These are phyloP conservation scores for Ophiocordyceps australis DNA, from an alignment of 2,329 filamentous ascomycete species.

Conservation along the genomic window DNA sequence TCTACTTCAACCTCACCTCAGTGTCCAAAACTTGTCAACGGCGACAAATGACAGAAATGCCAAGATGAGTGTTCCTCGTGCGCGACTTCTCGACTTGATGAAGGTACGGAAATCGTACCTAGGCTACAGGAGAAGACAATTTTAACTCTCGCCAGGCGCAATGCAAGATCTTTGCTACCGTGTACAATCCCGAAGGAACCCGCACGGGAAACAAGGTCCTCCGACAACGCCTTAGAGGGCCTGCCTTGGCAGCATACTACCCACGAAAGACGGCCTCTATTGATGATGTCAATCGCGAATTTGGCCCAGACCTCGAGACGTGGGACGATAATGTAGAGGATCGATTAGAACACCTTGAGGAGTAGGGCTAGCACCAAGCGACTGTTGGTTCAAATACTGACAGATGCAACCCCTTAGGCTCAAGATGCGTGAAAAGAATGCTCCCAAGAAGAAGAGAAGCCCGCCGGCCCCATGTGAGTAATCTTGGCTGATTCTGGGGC, in stretches of 20 bases:
- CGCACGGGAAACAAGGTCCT: slow-evolving; percentile 86
- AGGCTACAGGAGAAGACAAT: not conserved
- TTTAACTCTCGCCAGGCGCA: slow-evolving; percentile 41
- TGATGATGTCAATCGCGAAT: slow-evolving; percentile 53
- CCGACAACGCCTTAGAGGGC: slow-evolving; percentile 74
- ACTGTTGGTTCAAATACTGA: slow-evolving; percentile 10
- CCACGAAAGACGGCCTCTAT: slow-evolving; percentile 57
- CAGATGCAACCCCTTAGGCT: no score
- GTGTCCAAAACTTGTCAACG: slow-evolving; percentile 7
- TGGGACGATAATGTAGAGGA: slow-evolving; percentile 65
- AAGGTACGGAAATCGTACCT: slow-evolving; percentile 41
- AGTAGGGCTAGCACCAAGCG: slow-evolving; percentile 21
- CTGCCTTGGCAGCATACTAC: slow-evolving; percentile 72
- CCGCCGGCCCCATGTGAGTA: no score
- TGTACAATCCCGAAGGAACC: slow-evolving; percentile 68
- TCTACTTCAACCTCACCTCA: slow-evolving; percentile 10
- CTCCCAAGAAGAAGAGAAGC: slow-evolving; percentile 72
- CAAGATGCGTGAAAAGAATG: slow-evolving; percentile 68
- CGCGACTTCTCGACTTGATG: slow-evolving; percentile 52
- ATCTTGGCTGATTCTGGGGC: no score
- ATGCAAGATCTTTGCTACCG: slow-evolving; percentile 82
- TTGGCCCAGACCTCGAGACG: slow-evolving; percentile 46
- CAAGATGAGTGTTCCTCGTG: slow-evolving; percentile 44
- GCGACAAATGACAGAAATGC: slow-evolving; percentile 9
- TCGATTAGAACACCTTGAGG: slow-evolving; percentile 55